A percentile compares a stretch with the other conserved stretches of the same genome.
phyloP scores from a whole-genome alignment of 306 rosid genomes.

The Acacia melanoxylon region DNA sequence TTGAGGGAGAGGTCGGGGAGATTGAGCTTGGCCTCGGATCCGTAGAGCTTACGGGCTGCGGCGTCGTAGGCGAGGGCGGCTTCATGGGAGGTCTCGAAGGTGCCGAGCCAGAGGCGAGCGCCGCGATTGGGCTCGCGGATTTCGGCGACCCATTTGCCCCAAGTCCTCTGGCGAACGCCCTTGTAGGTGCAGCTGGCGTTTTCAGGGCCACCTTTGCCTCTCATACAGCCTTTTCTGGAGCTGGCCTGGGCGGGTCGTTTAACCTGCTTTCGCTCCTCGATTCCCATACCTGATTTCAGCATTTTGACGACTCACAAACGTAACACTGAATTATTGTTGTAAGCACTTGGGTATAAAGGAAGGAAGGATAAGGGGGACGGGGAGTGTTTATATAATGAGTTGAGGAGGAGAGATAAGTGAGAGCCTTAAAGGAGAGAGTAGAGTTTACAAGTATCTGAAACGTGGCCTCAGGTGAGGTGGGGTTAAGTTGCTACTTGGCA shows the following conservation, averaged over 20 bases:
- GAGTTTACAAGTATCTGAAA: conserved; percentile 37
- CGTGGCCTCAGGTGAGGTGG: conserved; percentile 59
- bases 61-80: conserved; percentile 88
- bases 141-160: conserved; percentile 99
- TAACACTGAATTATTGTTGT: neutral
- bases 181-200: conserved; percentile 82
- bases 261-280: conserved; percentile 37
- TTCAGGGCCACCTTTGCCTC: conserved; percentile 93
- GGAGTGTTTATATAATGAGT: conserved; percentile 34
- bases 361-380: neutral
- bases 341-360: conserved; percentile 10
- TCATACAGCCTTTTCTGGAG: conserved; percentile 90
- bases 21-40: conserved; percentile 80
- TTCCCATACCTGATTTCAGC: conserved; percentile 38
- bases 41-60: conserved; percentile 79
- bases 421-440: conserved; percentile 5
- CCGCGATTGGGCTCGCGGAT: conserved; percentile 95
- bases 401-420: neutral
- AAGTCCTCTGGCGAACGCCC: conserved; percentile 91
- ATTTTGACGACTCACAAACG: neutral
- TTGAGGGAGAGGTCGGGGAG: conserved; percentile 41
- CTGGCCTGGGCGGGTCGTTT: conserved; percentile 62
- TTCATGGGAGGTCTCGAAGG: conserved; percentile 70
- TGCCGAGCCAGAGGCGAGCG: conserved; percentile 92
- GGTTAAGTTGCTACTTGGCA: conserved; percentile 63